Conservation (phyloP, 176 grass and related monocot species). For the Carex cristatella region DNA sequence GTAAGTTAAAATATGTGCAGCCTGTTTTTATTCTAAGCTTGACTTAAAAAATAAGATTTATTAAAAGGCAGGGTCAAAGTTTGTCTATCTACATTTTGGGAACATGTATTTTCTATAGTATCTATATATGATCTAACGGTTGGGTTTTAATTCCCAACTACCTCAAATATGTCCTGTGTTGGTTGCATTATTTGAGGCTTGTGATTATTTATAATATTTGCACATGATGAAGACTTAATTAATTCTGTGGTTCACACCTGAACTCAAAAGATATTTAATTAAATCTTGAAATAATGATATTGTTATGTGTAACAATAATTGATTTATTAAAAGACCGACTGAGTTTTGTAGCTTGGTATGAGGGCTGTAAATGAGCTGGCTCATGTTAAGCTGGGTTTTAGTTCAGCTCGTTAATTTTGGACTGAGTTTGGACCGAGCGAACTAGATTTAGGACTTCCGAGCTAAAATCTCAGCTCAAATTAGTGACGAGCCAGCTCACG, state of each 20-base stretch:
- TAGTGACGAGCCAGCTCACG: no score
- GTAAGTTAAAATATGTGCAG: neutral
- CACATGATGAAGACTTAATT: neutral
- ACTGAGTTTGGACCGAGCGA: no score
- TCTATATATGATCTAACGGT: neutral
- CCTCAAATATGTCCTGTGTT: neutral
- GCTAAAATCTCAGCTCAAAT: no score
- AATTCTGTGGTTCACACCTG: neutral
- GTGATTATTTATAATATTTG: no score
- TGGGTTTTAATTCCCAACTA: neutral
- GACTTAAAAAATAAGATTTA: neutral
- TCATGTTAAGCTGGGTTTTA: no score
- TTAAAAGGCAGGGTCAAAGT: neutral
- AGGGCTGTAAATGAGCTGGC: no score
- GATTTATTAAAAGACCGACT: conserved; percentile 39
- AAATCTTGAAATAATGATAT: no score
- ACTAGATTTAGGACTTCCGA: no score
- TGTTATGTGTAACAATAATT: no score
- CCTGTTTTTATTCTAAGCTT: neutral
- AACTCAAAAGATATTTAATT: neutral
- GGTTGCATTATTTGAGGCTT: neutral
- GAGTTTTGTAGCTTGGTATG: conserved; percentile 56
- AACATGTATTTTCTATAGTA: neutral
- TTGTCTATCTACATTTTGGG: neutral
- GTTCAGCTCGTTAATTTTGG: no score